These are phyloP conservation scores for Theileria orientalis DNA, from an alignment of 169 alveolate genomes.

Conservation along the genomic window DNA sequence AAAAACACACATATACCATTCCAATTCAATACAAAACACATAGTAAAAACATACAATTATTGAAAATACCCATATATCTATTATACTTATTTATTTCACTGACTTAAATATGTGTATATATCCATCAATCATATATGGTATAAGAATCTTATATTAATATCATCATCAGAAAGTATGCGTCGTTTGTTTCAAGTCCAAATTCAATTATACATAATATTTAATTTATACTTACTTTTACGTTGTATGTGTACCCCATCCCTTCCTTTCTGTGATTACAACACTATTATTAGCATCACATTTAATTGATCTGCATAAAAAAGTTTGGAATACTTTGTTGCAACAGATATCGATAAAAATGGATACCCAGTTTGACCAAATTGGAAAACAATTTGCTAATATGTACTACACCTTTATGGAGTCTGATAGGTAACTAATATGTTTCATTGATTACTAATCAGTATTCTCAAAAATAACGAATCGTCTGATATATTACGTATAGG, in stretches of 20 bases:
- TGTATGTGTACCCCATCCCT: neutral
- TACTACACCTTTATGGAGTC: slow-evolving; percentile 62
- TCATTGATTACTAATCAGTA: neutral
- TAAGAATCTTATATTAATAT: too few species aligned
- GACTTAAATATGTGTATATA: too few species aligned
- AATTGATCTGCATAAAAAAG: neutral
- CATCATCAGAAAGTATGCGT: too few species aligned
- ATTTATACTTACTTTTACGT: neutral
- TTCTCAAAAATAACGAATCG: neutral
- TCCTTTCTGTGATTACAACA: neutral
- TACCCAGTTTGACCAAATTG: slow-evolving; percentile 50
- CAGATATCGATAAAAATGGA: slow-evolving; percentile 51
- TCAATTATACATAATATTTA: too few species aligned
- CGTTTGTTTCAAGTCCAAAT: too few species aligned
- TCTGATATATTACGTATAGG: slow-evolving; percentile 18
- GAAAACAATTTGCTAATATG: slow-evolving; percentile 53
- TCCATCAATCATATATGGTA: too few species aligned
- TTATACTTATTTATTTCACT: too few species aligned
- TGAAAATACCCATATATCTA: too few species aligned
- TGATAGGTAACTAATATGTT: slow-evolving; percentile 37
- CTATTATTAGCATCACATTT: neutral
- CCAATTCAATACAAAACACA: too few species aligned
- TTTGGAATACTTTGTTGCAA: neutral
- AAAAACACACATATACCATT: too few species aligned
- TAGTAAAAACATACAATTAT: too few species aligned